Conservation (phyloP, 2,329 filamentous ascomycete genomes). For the Nigrospora oryzae region DNA sequence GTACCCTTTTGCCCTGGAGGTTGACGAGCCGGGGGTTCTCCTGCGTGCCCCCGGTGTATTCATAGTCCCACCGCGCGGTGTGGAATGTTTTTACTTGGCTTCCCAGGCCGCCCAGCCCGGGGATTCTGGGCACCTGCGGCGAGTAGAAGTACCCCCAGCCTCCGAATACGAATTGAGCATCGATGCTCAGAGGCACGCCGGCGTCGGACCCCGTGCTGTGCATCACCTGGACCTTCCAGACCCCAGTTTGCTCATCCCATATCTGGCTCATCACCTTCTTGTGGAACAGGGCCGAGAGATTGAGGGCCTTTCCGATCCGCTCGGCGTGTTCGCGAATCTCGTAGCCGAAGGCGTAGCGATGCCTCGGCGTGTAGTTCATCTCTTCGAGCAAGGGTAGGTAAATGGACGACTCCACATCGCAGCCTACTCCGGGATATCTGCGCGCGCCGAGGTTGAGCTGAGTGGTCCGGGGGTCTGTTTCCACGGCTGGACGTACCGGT, state of each 20-base stretch:
- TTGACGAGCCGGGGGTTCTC: conserved; percentile 30
- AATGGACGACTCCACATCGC: conserved; percentile 51
- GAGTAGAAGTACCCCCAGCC: background rate
- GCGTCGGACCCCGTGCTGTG: too few relatives aligned
- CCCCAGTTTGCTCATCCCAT: background rate
- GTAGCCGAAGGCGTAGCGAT: conserved; percentile 25
- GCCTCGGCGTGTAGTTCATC: conserved; percentile 47
- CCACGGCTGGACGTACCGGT: conserved; percentile 24
- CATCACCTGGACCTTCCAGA: background rate
- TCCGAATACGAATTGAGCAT: background rate
- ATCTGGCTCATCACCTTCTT: background rate
- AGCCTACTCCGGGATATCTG: conserved; percentile 32
- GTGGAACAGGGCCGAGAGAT: background rate
- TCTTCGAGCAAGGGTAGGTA: conserved; percentile 55
- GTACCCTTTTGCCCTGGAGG: conserved; percentile 35
- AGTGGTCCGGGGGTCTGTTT: background rate
- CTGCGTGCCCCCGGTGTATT: conserved; percentile 29
- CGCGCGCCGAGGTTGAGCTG: background rate
- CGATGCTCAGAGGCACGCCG: background rate
- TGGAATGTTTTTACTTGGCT: conserved; percentile 25
- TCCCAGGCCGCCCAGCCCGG: conserved; percentile 19
- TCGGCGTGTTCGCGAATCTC: conserved; percentile 37
- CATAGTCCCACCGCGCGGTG: conserved; percentile 37
- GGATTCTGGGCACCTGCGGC: conserved; percentile 33
- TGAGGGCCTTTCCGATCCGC: conserved; percentile 19